Conservation (phyloP, 768 basidiomycete species). For the Tremella yokohamensis region DNA sequence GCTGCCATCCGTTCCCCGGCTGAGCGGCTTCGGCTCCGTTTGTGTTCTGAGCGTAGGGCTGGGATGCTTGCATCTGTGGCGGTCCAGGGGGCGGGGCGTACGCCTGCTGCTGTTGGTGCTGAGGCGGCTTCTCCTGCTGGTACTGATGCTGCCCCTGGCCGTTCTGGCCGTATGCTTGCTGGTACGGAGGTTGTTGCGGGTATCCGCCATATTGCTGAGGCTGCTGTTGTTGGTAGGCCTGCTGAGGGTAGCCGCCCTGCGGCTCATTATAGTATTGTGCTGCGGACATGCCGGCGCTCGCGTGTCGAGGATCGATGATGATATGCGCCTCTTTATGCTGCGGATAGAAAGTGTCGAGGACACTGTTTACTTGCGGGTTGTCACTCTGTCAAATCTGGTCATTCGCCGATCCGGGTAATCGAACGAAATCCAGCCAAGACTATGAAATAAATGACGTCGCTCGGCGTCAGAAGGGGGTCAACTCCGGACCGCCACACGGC, state of each 20-base stretch:
- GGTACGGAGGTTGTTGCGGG: constrained; percentile 9
- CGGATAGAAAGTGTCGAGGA: not conserved
- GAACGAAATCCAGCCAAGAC: not conserved
- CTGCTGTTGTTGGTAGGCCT: constrained; percentile 7
- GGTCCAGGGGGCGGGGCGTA: constrained; percentile 18
- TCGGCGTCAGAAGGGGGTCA: no score
- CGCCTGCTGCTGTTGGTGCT: constrained; percentile 7
- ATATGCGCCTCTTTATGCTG: not conserved
- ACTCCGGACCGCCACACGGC: no score
- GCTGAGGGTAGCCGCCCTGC: constrained; percentile 13
- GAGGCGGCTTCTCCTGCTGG: constrained; percentile 11
- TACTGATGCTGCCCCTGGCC: constrained; percentile 6
- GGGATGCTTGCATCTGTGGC: constrained; percentile 36
- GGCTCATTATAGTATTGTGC: constrained; percentile 29
- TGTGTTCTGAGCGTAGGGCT: constrained; percentile 33
- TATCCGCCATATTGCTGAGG: constrained; percentile 13
- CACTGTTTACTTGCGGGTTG: not conserved
- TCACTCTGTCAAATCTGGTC: not conserved
- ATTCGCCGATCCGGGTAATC: not conserved
- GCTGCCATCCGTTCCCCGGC: not conserved
- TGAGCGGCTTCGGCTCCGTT: not conserved
- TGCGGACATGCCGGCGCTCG: constrained; percentile 20
- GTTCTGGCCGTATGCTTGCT: constrained; percentile 8
- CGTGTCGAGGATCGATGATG: no score
- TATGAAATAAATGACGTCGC: no score